phyloP scores from a whole-genome alignment of 306 rosid species.

The Vigna nakashimae region DNA sequence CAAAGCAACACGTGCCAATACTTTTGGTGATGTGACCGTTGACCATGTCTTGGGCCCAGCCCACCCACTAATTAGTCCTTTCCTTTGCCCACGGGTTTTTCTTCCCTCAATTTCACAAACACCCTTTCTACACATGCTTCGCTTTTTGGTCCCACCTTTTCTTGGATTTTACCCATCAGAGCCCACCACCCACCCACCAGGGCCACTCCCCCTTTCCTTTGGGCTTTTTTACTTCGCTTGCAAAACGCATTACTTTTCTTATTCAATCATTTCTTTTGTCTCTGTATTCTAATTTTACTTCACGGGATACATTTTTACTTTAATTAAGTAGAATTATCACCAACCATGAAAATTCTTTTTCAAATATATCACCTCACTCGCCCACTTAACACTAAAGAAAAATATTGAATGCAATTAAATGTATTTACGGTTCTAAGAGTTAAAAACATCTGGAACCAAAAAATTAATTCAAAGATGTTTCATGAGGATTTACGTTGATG shows the following conservation, averaged over 20 bases:
- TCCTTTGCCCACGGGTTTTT: slow-evolving; percentile 7
- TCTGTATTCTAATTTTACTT: too few relatives aligned
- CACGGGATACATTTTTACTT: too few relatives aligned
- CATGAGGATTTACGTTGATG: too few relatives aligned
- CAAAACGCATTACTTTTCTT: background rate
- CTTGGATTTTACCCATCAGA: slow-evolving; percentile 1
- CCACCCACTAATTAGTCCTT: background rate
- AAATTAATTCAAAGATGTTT: too few relatives aligned
- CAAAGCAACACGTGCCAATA: background rate
- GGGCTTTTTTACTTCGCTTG: background rate
- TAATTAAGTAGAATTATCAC: too few relatives aligned
- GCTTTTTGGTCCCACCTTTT: slow-evolving; percentile 18
- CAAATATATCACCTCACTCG: too few relatives aligned
- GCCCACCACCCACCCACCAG: slow-evolving; percentile 1
- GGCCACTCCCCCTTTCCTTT: background rate
- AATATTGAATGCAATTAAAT: too few relatives aligned
- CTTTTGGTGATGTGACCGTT: slow-evolving; percentile 4
- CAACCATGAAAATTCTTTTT: too few relatives aligned
- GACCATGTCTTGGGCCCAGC: slow-evolving; percentile 5
- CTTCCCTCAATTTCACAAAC: slow-evolving; percentile 9
- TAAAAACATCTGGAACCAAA: too few relatives aligned
- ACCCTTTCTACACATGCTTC: background rate
- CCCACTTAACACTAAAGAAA: too few relatives aligned
- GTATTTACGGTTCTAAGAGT: too few relatives aligned
- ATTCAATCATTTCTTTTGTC: background rate